A percentile compares a stretch with the other conserved stretches of the same genome.
phyloP scores from a whole-genome alignment of 768 basidiomycete genomes.

The Neoboletus brunneissimus region DNA sequence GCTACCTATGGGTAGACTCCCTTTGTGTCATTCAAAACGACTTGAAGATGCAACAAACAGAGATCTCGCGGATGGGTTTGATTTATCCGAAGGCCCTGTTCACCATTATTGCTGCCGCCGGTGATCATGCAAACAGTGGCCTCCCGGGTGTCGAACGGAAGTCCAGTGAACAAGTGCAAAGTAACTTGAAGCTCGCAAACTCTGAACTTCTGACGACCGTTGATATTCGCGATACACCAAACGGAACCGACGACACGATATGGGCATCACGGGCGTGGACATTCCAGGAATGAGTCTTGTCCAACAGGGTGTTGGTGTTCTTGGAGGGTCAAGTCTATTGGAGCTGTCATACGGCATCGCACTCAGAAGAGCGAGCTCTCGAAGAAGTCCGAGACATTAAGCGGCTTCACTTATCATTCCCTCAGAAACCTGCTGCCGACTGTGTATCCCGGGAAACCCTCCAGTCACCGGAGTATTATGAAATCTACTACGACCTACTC shows the following conservation, averaged over 20 bases:
- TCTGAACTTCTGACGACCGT: not conserved
- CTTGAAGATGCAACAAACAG: conserved; percentile 9
- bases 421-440: not conserved
- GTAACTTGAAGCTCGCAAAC: conserved; percentile 1
- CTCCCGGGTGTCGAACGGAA: conserved; percentile 5
- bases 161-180: conserved; percentile 6
- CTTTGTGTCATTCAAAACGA: conserved; percentile 23
- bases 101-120: conserved; percentile 19
- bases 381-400: not conserved
- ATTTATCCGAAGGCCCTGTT: conserved; percentile 17
- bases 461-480: not conserved
- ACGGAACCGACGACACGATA: not conserved
- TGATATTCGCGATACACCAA: not conserved
- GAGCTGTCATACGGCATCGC: conserved; percentile 5
- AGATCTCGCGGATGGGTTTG: conserved; percentile 18
- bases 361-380: conserved; percentile 14
- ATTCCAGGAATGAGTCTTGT: conserved; percentile 17
- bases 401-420: not conserved
- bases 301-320: conserved; percentile 16
- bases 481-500: not conserved
- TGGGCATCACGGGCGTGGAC: conserved; percentile 19
- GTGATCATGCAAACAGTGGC: conserved; percentile 8
- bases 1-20: conserved; percentile 27
- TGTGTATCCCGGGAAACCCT: not conserved
- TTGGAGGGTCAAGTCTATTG: conserved; percentile 17